Percentiles rank a stretch among this genome's conserved stretches.
phyloP scores from a whole-genome alignment of 139 green algal genomes.

The Coelastrella sp. region DNA sequence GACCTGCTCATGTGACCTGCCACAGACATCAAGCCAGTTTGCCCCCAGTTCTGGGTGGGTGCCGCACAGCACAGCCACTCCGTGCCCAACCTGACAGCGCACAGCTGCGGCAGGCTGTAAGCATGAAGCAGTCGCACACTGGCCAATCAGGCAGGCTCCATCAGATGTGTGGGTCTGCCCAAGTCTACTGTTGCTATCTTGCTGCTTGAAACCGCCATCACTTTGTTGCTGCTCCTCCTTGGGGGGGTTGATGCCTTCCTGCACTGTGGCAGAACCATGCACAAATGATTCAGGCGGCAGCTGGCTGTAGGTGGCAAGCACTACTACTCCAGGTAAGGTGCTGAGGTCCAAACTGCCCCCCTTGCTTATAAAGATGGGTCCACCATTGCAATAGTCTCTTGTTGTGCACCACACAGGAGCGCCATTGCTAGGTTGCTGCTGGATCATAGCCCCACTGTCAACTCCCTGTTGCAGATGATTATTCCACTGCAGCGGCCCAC shows the following conservation, averaged over 20 bases:
- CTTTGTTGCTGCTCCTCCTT: no score
- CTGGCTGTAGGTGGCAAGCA: slow-evolving; percentile 54
- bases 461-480: not conserved
- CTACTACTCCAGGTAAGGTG: slow-evolving; percentile 25
- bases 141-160: not conserved
- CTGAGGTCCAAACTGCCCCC: not conserved
- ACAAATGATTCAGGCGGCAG: not conserved
- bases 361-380: slow-evolving; percentile 62
- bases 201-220: no score
- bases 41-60: slow-evolving; percentile 76
- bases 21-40: slow-evolving; percentile 45
- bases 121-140: not conserved
- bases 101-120: not conserved
- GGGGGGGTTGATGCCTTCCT: no score
- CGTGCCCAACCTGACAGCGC: slow-evolving; percentile 54
- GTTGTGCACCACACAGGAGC: slow-evolving; percentile 46
- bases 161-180: not conserved
- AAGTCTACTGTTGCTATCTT: not conserved
- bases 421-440: not conserved
- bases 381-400: slow-evolving; percentile 80
- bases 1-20: not conserved
- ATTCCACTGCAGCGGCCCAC: not conserved
- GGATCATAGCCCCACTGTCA: not conserved
- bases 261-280: no score
- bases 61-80: slow-evolving; percentile 67